Base-by-base conservation (phyloP, 2,329 filamentous ascomycete genomes). In the Rhynchosporium secalis region DNA sequence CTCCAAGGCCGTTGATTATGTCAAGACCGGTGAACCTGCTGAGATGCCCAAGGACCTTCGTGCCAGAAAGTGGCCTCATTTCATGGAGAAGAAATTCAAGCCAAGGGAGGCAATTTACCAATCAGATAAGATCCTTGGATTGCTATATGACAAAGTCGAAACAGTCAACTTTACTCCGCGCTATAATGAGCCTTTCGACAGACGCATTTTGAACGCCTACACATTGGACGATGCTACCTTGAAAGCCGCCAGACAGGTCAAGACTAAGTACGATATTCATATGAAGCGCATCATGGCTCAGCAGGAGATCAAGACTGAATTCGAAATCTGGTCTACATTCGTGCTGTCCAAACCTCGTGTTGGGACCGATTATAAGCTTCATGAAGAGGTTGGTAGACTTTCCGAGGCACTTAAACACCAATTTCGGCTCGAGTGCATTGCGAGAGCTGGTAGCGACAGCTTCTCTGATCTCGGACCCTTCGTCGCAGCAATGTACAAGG, bases 1-100 rank as follows among this genome's bases (percentile, higher is more conserved):
- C 74, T 98, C 95, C 0, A 86, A 87, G 69, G 94, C 95, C 0
- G 95, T 99, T 0, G 95, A 99, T 74, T 99, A 95, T 72, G 87
- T 91, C 49, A 99, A 99, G 77, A 94, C 91, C 1, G 95, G 95
- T 0, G 82, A 88, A 9, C 84, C 90, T 0, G 94, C 93, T 0
- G 77, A 81, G 26, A 89, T 96, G 78, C 80, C 6, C 76, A 78
- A 45, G 60, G 77, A 81, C 0, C 78, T 95, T 3, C 78, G 80
- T n/a, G 86, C 90, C 0, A 78, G 70, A 5, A 77, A 70, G 59
- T 96, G 86, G 83, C 95, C 92, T 0, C 94, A 97, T 74, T 98
- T 94, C 73, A 94, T 96, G 87, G 89, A 92, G 73, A 92, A 87
- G 72, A 81, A 78, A 15, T 67, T 78, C 46, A 78, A 78, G 41